These are phyloP conservation scores for Mycena latifolia DNA, from an alignment of 768 basidiomycete species.

Conservation along the genomic window DNA sequence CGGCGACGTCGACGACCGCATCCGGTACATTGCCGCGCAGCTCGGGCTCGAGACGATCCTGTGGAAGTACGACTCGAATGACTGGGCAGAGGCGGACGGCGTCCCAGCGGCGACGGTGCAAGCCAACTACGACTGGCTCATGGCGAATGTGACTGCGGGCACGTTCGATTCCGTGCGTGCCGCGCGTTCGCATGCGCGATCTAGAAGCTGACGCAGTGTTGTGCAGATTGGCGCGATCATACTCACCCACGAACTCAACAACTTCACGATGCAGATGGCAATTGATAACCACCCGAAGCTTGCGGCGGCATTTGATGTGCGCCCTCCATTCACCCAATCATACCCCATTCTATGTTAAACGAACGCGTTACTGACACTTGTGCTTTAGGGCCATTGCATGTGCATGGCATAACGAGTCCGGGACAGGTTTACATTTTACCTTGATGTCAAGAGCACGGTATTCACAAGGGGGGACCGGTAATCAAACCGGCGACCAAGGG, in stretches of 20 bases:
- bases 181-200: too few species aligned
- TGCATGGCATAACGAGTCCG: too few species aligned
- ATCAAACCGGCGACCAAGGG: too few species aligned
- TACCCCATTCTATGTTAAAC: background rate
- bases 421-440: too few species aligned
- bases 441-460: too few species aligned
- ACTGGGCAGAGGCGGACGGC: conserved; percentile 44
- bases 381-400: too few species aligned
- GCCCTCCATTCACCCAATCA: too few species aligned
- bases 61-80: conserved; percentile 69
- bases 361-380: background rate
- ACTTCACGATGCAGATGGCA: conserved; percentile 71
- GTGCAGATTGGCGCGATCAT: conserved; percentile 33
- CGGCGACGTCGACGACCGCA: conserved; percentile 36
- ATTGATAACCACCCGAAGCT: conserved; percentile 63
- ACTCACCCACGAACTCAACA: conserved; percentile 67
- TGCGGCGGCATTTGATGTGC: conserved; percentile 59
- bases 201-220: background rate
- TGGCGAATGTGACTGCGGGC: conserved; percentile 7
- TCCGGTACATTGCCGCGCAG: conserved; percentile 31
- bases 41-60: conserved; percentile 64
- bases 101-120: conserved; percentile 6
- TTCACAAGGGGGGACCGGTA: too few species aligned
- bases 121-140: conserved; percentile 24
- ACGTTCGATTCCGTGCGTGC: conserved; percentile 22